Conservation (phyloP, 116 monocot genomes). For the Dioscorea cayenensis region DNA sequence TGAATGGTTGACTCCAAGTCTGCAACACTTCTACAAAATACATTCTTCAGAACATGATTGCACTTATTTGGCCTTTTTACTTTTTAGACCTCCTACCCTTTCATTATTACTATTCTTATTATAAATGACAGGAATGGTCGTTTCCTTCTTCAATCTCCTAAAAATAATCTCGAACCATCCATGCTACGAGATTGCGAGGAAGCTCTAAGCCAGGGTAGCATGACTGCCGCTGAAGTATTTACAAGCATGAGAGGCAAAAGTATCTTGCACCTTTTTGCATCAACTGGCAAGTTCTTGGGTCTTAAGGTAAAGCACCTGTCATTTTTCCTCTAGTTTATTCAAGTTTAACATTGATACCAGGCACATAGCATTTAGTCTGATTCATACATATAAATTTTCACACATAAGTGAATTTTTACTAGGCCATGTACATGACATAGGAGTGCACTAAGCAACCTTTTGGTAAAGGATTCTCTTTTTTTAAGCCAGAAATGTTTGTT, state of each 20-base stretch:
- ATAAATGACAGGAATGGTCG: slow-evolving; percentile 63
- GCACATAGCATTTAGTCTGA: no score
- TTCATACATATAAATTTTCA: no score
- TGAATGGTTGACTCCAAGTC: neutral
- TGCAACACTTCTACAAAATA: neutral
- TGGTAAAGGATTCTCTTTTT: no score
- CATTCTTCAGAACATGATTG: neutral
- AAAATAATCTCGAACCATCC: slow-evolving; percentile 61
- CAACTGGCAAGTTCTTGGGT: slow-evolving; percentile 77
- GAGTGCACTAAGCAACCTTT: no score
- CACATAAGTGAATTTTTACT: no score
- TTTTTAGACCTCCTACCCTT: neutral
- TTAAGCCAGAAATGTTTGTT: no score
- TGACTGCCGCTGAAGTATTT: slow-evolving; percentile 73
- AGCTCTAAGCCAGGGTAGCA: slow-evolving; percentile 65
- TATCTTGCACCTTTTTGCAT: slow-evolving; percentile 94
- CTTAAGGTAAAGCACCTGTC: slow-evolving; percentile 48
- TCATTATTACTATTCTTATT: slow-evolving; percentile 4
- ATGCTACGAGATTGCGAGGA: slow-evolving; percentile 65
- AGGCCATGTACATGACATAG: no score
- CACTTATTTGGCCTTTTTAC: neutral
- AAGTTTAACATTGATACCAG: no score
- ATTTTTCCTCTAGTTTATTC: neutral
- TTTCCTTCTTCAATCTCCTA: slow-evolving; percentile 73
- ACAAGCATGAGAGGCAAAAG: slow-evolving; percentile 85